Conservation (phyloP, 495 filamentous ascomycete species). For the Cladorrhinum samala region DNA sequence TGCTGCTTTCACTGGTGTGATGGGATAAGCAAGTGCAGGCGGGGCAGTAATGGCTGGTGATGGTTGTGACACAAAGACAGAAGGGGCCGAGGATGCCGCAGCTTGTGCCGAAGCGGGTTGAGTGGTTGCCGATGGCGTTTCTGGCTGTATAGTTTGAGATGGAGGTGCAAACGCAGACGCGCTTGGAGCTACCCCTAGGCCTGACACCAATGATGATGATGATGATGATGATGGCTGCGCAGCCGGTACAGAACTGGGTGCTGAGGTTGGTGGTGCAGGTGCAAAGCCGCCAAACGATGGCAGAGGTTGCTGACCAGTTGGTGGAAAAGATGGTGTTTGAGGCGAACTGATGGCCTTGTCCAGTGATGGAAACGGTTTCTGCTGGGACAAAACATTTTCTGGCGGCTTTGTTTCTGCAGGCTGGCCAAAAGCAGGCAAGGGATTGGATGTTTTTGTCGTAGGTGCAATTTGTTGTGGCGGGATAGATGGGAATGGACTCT, state of each 20-base stretch:
- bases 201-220: too few relatives aligned
- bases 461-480: background rate
- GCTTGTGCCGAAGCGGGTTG: background rate
- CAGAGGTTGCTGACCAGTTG: background rate
- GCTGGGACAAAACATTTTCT: background rate
- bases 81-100: background rate
- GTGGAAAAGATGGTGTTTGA: background rate
- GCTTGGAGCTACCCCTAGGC: background rate
- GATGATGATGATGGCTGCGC: background rate
- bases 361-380: background rate
- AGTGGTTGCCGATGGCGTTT: background rate
- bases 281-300: background rate
- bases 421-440: background rate
- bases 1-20: background rate
- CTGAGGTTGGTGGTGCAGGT: background rate
- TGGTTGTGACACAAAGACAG: background rate
- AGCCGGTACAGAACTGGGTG: background rate
- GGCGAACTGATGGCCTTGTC: background rate
- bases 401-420: background rate
- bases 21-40: background rate
- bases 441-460: background rate
- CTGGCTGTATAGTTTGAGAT: background rate
- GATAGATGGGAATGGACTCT: slow-evolving; percentile 7
- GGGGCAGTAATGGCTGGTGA: background rate
- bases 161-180: too few relatives aligned